Conservation (phyloP, 192 early-diverging fungal genomes). For the Coemansia sp. region DNA sequence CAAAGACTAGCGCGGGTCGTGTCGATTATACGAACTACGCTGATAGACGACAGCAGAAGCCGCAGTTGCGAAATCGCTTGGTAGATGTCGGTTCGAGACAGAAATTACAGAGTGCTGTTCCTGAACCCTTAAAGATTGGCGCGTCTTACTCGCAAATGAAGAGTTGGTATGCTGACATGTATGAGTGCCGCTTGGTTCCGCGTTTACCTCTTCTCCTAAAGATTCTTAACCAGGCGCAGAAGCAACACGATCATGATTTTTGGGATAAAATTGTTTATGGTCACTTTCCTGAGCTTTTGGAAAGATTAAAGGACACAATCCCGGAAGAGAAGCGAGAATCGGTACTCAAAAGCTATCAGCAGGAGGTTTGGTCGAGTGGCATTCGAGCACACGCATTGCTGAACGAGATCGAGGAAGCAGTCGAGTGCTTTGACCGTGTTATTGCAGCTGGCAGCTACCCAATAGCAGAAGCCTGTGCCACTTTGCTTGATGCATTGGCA, state of each 20-base stretch:
- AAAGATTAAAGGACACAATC: background rate
- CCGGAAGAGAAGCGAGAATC: background rate
- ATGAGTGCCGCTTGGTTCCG: constrained; percentile 14
- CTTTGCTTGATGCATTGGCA: constrained; percentile 16
- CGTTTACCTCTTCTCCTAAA: background rate
- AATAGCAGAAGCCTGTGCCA: constrained; percentile 12
- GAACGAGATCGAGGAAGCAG: constrained; percentile 36
- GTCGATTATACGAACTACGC: background rate
- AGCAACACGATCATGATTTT: constrained; percentile 6
- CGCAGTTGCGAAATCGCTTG: background rate
- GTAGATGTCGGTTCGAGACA: background rate
- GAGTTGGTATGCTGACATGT: constrained; percentile 23
- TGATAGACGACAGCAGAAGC: background rate
- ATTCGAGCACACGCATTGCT: constrained; percentile 15
- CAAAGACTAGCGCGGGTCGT: background rate
- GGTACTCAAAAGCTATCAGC: constrained; percentile 6
- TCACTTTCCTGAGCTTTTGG: constrained; percentile 31
- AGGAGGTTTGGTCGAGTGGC: constrained; percentile 29
- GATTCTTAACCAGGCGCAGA: constrained; percentile 20
- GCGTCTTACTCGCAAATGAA: background rate
- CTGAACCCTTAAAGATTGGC: background rate
- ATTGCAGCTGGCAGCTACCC: constrained; percentile 26
- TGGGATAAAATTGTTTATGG: constrained; percentile 33
- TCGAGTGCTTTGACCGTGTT: constrained; percentile 29
- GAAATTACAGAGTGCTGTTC: background rate